Conservation (phyloP, 768 basidiomycete species). For the Arthromyces matolae region DNA sequence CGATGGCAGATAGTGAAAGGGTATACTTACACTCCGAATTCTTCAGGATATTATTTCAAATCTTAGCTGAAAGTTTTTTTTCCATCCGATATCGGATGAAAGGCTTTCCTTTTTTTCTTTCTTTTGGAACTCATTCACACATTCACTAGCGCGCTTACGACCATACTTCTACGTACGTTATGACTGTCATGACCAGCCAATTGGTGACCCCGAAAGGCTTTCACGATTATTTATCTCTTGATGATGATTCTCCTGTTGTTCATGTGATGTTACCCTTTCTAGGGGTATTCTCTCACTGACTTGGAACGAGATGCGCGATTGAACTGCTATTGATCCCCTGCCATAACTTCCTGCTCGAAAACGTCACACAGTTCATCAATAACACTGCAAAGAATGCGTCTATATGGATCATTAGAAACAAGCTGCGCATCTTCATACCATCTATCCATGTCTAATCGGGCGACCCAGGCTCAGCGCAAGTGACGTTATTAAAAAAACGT, state of each 20-base stretch:
- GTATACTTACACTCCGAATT: slow-evolving; percentile 19
- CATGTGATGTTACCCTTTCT: slow-evolving; percentile 12
- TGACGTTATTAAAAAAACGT: slow-evolving; percentile 45
- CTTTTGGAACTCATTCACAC: slow-evolving; percentile 25
- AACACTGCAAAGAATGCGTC: slow-evolving; percentile 6
- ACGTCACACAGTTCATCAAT: slow-evolving; percentile 12
- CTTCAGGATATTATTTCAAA: slow-evolving; percentile 45
- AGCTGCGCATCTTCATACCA: slow-evolving; percentile 9
- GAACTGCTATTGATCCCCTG: not conserved
- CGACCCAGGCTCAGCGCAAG: slow-evolving; percentile 3
- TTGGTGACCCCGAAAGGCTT: slow-evolving; percentile 17
- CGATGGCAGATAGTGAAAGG: slow-evolving; percentile 21
- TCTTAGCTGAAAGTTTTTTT: slow-evolving; percentile 29
- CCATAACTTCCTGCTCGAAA: slow-evolving; percentile 1
- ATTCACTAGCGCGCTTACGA: slow-evolving; percentile 28
- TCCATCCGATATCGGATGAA: slow-evolving; percentile 22
- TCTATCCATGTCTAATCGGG: slow-evolving; percentile 16
- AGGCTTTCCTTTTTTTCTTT: slow-evolving; percentile 26
- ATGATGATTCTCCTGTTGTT: slow-evolving; percentile 15
- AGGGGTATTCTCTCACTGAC: slow-evolving; percentile 2
- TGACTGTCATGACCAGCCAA: slow-evolving; percentile 29
- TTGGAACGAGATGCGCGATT: slow-evolving; percentile 8
- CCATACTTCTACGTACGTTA: slow-evolving; percentile 26
- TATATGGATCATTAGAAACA: slow-evolving; percentile 9
- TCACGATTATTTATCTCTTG: slow-evolving; percentile 25